Base-by-base conservation (phyloP, 257 asterid species). In the Knoxia roxburghii region DNA sequence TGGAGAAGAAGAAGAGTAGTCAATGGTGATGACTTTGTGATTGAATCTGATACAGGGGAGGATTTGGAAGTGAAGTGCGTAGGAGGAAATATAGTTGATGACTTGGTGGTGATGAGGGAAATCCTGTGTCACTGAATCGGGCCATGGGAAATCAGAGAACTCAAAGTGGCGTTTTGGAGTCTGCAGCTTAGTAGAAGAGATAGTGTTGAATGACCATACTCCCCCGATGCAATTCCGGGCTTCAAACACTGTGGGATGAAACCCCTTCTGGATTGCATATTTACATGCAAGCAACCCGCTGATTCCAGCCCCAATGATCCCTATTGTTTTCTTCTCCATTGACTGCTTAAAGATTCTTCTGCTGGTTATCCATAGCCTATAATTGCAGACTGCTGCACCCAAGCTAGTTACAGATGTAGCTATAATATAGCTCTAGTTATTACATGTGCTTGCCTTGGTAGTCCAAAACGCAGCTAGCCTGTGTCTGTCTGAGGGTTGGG, bases 281-380 rank as follows among this genome's bases (percentile, higher is more conserved):
- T 83, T 87, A 75, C 91, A 85, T n/a, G 91, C 85, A 32, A 87
- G 80, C 15, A 87, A 71, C 57, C 95, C 95, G 18, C 95, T 85
- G 35, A 87, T 73, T 54, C 95, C 91, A 9, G 88, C 89, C 8
- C 95, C 89, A 30, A 85, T 69, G 9, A 85, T 83, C 0, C 81
- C 89, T 72, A 85, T 73, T 14, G 70, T 67, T 56, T 75, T 78
- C 20, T 54, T 30, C 77, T 35, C 58, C 39, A 3, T 37, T 4
- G 41, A 9, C 41, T 37, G 41, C n/a, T n/a, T n/a, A n/a, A n/a
- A n/a, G n/a, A n/a, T n/a, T n/a, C n/a, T n/a, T n/a, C n/a, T n/a
- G n/a, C n/a, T n/a, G n/a, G n/a, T n/a, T n/a, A n/a, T n/a, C n/a
- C n/a, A n/a, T n/a, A n/a, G n/a, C n/a, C n/a, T n/a, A n/a, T n/a